Evolutionary conservation across 768 basidiomycete genomes (phyloP).

Genomic region (Exidia glandulosa): DNA sequence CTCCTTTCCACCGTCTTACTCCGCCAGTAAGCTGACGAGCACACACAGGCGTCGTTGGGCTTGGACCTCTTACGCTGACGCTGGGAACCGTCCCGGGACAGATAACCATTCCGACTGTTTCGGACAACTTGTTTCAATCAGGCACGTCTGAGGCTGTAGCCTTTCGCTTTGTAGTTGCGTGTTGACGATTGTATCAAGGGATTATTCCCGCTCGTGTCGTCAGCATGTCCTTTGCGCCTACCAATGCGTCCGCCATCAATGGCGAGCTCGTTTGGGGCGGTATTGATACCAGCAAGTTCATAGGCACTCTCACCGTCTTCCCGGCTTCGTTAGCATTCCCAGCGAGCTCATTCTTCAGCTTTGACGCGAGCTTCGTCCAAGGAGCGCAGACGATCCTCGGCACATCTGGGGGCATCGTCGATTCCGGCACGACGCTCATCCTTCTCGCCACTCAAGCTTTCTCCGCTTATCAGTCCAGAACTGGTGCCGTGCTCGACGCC

Average conservation of each 20-base stretch:
- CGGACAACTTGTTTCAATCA: slow-evolving; percentile 43
- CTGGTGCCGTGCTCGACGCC: slow-evolving; percentile 41
- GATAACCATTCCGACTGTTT: slow-evolving; percentile 39
- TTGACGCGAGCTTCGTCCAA: not conserved
- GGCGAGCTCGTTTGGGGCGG: slow-evolving; percentile 49
- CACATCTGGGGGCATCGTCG: slow-evolving; percentile 37
- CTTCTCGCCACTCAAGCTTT: slow-evolving; percentile 32
- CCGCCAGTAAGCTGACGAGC: no score
- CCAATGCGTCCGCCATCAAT: slow-evolving; percentile 22
- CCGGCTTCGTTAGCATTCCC: slow-evolving; percentile 36
- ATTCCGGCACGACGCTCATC: slow-evolving; percentile 36
- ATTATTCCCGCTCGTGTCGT: slow-evolving; percentile 34
- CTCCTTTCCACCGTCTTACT: no score
- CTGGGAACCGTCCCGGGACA: slow-evolving; percentile 14
- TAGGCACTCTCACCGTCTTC: slow-evolving; percentile 23
- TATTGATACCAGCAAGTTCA: slow-evolving; percentile 32
- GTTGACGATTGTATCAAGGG: no score
- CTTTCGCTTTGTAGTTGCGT: no score
- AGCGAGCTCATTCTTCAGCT: slow-evolving; percentile 26
- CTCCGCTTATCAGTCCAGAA: slow-evolving; percentile 40
- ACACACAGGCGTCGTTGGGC: slow-evolving; percentile 31
- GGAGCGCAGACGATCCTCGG: slow-evolving; percentile 21
- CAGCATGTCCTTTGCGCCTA: slow-evolving; percentile 43
- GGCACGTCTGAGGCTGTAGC: no score
- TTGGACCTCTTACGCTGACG: slow-evolving; percentile 35